A percentile compares a stretch with the other conserved stretches of the same genome.
Evolutionary conservation across 1,284 basidiomycete genomes (phyloP).

Genomic region (Rhodotorula sp.): DNA sequence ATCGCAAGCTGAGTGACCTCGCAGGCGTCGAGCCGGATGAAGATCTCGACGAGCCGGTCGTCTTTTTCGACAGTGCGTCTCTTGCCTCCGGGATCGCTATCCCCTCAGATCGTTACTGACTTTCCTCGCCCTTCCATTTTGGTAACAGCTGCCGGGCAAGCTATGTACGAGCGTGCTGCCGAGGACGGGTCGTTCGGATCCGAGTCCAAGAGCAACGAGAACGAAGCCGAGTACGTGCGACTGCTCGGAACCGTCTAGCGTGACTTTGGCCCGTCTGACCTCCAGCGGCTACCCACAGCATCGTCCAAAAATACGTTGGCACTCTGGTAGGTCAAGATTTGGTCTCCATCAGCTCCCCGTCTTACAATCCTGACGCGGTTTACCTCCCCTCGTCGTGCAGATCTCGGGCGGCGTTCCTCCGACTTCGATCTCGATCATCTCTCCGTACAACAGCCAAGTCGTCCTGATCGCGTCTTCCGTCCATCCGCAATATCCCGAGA

Average conservation of each 20-base stretch:
- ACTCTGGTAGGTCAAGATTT: slow-evolving; percentile 6
- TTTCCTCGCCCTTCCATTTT: no score
- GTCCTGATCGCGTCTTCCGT: slow-evolving; percentile 71
- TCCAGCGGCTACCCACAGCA: neutral
- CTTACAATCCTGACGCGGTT: neutral
- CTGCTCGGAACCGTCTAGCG: neutral
- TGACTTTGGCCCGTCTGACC: neutral
- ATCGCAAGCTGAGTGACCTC: slow-evolving; percentile 70
- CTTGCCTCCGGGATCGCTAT: neutral
- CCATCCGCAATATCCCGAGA: slow-evolving; percentile 65
- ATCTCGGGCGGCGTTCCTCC: slow-evolving; percentile 67
- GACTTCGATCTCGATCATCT: slow-evolving; percentile 80
- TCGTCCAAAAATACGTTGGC: slow-evolving; percentile 25
- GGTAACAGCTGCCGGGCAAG: slow-evolving; percentile 67
- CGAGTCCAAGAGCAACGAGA: slow-evolving; percentile 86
- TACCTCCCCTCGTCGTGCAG: slow-evolving; percentile 51
- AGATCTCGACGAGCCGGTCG: slow-evolving; percentile 69
- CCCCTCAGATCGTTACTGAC: neutral
- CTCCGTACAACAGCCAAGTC: slow-evolving; percentile 94
- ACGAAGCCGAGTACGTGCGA: slow-evolving; percentile 74
- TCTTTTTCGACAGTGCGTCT: slow-evolving; percentile 76
- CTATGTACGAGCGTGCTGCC: slow-evolving; percentile 73
- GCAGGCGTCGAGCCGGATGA: slow-evolving; percentile 65
- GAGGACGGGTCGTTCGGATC: slow-evolving; percentile 59
- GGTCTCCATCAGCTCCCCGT: neutral